Evolutionary conservation across 1,284 basidiomycete species (phyloP).

Genomic region (Mycosarcoma maydis): DNA sequence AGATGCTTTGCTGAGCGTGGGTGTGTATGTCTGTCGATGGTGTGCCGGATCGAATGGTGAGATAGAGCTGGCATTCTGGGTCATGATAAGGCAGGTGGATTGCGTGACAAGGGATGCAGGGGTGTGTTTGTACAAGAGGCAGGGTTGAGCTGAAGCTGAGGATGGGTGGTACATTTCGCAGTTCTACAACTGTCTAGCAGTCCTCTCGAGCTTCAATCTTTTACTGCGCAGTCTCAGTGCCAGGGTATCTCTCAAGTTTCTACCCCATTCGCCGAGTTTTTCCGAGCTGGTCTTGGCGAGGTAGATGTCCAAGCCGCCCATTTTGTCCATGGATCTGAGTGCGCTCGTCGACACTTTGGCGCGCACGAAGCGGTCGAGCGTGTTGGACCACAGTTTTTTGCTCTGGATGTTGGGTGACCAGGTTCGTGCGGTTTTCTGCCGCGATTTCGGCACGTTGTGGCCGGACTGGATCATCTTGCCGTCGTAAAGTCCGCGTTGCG

Average conservation of each 20-base stretch:
- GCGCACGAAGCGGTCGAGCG: constrained; percentile 37
- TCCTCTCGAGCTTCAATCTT: constrained; percentile 9
- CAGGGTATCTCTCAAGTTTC: constrained; percentile 45
- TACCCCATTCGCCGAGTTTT: constrained; percentile 59
- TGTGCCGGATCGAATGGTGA: too few species aligned
- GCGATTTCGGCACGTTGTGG: constrained; percentile 62
- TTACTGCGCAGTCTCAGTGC: constrained; percentile 34
- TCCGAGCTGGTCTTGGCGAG: constrained; percentile 51
- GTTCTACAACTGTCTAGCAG: too few species aligned
- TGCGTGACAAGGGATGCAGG: too few species aligned
- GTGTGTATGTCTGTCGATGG: not conserved
- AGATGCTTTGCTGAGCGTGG: too few species aligned
- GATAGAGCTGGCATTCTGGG: too few species aligned
- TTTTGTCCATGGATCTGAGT: constrained; percentile 59
- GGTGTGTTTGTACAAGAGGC: too few species aligned
- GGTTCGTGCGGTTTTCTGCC: constrained; percentile 61
- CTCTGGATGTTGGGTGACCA: constrained; percentile 64
- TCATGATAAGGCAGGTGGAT: too few species aligned
- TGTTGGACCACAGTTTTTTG: constrained; percentile 49
- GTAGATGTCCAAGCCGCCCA: constrained; percentile 62
- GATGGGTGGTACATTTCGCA: too few species aligned
- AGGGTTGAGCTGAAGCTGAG: too few species aligned
- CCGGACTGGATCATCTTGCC: constrained; percentile 60
- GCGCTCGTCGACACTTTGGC: constrained; percentile 49
- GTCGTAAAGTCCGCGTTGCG: constrained; percentile 64